Evolutionary conservation across 2,329 filamentous ascomycete species (phyloP).

Genomic region (Aspergillus tubingensis): DNA sequence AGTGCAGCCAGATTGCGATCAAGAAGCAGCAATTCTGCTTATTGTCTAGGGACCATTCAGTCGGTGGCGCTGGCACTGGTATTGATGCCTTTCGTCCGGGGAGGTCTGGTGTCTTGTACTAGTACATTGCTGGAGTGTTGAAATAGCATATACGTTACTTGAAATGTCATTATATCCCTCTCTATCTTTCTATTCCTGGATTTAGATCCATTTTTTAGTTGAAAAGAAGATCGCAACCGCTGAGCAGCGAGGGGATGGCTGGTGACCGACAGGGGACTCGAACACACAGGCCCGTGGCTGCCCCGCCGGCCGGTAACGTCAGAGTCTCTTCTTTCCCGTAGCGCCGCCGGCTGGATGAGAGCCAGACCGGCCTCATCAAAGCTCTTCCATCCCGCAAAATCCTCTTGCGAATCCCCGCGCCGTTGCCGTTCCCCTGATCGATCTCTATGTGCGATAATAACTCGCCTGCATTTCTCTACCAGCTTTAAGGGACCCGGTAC

Average conservation of each 20-base stretch:
- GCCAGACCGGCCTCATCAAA: slow-evolving; percentile 5
- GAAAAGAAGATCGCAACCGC: no score
- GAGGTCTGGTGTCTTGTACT: slow-evolving; percentile 19
- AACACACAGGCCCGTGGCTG: slow-evolving; percentile 5
- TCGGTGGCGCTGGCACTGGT: not conserved
- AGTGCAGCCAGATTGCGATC: not conserved
- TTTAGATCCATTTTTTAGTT: no score
- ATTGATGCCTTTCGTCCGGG: slow-evolving; percentile 3
- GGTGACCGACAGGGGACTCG: not conserved
- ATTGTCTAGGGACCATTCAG: not conserved
- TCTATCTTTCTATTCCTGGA: no score
- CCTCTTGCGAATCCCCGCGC: slow-evolving; percentile 9
- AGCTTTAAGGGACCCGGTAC: slow-evolving; percentile 1
- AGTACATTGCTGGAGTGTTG: slow-evolving; percentile 20
- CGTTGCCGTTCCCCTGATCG: slow-evolving; percentile 5
- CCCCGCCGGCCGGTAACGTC: slow-evolving; percentile 30
- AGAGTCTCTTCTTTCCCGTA: slow-evolving; percentile 21
- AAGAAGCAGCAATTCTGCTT: not conserved
- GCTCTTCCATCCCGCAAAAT: slow-evolving; percentile 14
- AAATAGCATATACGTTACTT: slow-evolving; percentile 13
- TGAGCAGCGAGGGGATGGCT: not conserved
- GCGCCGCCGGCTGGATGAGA: slow-evolving; percentile 12
- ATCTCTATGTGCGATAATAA: slow-evolving; percentile 10
- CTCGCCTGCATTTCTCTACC: slow-evolving; percentile 3
- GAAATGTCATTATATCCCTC: no score